phyloP scores from a whole-genome alignment of 257 asterid species.

The Nicotiana knightiana region DNA sequence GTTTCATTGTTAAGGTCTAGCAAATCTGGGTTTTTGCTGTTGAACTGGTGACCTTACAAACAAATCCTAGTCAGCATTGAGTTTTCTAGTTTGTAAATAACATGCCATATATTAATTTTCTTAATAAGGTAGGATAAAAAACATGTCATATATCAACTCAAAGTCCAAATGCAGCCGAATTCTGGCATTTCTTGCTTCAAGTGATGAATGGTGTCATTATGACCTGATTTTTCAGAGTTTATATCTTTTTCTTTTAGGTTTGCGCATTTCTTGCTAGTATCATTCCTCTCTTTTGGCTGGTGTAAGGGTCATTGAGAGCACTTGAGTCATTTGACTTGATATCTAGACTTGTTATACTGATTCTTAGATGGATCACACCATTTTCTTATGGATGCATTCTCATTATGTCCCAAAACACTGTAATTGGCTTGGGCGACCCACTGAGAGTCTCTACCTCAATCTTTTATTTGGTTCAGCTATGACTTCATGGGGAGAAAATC shows the following conservation, averaged over 20 bases:
- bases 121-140: too few relatives aligned
- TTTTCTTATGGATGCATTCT: background rate
- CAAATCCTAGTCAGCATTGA: background rate
- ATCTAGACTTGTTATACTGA: background rate
- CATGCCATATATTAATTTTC: background rate
- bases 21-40: background rate
- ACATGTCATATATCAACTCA: background rate
- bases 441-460: background rate
- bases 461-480: background rate
- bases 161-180: background rate
- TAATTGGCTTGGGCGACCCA: background rate
- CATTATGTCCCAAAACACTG: background rate
- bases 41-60: background rate
- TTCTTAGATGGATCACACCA: background rate
- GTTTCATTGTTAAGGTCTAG: background rate
- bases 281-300: constrained; percentile 2
- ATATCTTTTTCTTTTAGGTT: background rate
- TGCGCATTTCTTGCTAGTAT: background rate
- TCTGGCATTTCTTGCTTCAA: background rate
- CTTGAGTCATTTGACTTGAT: background rate
- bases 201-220: constrained; percentile 5
- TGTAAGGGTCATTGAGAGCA: background rate
- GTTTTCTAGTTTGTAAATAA: background rate
- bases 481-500: background rate
- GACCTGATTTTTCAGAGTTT: background rate